These are phyloP conservation scores for Hanseniaspora nectarophila DNA, from an alignment of 805 yeast species.

Conservation along the genomic window DNA sequence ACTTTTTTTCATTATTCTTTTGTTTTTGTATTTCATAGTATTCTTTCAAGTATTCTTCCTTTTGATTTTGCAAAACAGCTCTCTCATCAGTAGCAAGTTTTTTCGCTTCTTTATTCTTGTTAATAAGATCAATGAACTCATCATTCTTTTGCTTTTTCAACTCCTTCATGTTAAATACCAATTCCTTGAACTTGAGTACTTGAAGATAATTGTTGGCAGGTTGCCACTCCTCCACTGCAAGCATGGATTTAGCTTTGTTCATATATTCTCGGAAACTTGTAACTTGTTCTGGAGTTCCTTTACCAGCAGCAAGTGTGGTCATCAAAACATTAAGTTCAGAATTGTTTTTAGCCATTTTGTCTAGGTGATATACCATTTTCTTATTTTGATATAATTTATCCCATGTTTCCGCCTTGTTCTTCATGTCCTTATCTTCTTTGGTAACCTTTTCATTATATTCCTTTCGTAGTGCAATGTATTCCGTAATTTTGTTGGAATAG, in stretches of 20 bases:
- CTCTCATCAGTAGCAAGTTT: conserved; percentile 19
- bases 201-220: conserved; percentile 15
- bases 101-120: conserved; percentile 16
- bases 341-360: conserved; percentile 68
- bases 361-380: conserved; percentile 74
- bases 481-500: neutral
- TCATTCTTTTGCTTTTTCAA: conserved; percentile 11
- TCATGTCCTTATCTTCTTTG: neutral
- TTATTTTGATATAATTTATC: conserved; percentile 38
- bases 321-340: conserved; percentile 55
- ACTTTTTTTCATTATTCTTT: conserved; percentile 13
- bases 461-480: neutral
- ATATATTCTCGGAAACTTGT: conserved; percentile 70
- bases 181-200: conserved; percentile 20
- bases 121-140: conserved; percentile 19
- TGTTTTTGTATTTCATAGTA: neutral
- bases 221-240: conserved; percentile 35
- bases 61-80: conserved; percentile 15
- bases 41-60: conserved; percentile 9
- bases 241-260: conserved; percentile 65
- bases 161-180: conserved; percentile 16
- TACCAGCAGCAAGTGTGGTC: conserved; percentile 78
- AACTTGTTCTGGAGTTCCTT: conserved; percentile 60
- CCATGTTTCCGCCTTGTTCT: neutral
- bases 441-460: neutral